These are phyloP conservation scores for Phtheirospermum japonicum DNA, from an alignment of 257 asterid genomes.

Conservation along the genomic window DNA sequence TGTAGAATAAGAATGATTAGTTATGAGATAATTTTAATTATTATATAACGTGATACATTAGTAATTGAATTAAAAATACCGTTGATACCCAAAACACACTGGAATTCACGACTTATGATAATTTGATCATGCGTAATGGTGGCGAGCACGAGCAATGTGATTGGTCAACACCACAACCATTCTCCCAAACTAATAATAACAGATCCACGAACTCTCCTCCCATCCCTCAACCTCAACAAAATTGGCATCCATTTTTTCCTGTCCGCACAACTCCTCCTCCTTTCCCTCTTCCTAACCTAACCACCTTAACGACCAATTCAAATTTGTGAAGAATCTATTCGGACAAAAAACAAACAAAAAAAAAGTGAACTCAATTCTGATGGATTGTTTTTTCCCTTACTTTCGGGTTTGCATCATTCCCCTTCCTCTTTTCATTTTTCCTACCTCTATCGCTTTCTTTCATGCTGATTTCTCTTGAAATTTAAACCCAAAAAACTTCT, in stretches of 20 bases:
- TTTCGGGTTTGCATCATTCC: conserved; percentile 29
- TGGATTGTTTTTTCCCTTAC: conserved; percentile 32
- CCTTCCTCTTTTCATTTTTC: too few species aligned
- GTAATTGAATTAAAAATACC: too few species aligned
- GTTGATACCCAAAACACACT: too few species aligned
- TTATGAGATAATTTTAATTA: too few species aligned
- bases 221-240: too few species aligned
- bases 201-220: conserved; percentile 28
- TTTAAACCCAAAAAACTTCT: neutral
- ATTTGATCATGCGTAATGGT: too few species aligned
- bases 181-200: neutral
- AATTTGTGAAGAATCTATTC: conserved; percentile 1
- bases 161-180: too few species aligned
- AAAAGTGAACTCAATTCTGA: neutral
- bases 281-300: conserved; percentile 31
- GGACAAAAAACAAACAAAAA: neutral
- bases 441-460: too few species aligned
- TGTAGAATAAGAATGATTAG: too few species aligned
- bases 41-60: too few species aligned
- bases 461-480: conserved; percentile 8
- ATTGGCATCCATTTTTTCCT: neutral
- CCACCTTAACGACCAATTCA: conserved; percentile 42
- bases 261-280: conserved; percentile 6
- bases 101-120: too few species aligned
- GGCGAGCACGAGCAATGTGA: too few species aligned